Evolutionary conservation across 2,329 filamentous ascomycete genomes (phyloP).

Genomic region (Lojkania enalia): DNA sequence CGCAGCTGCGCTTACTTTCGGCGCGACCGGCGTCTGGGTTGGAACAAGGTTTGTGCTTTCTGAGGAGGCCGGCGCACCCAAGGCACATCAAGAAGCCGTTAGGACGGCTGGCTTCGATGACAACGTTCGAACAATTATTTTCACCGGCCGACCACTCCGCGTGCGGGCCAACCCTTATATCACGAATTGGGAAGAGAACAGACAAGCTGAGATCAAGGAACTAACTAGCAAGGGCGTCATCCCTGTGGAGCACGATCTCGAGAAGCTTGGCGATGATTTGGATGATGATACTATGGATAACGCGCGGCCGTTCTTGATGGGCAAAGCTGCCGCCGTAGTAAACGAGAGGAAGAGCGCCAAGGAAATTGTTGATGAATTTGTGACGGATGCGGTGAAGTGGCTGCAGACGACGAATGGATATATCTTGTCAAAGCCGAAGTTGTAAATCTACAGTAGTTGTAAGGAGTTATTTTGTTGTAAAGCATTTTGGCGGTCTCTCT

Average conservation of each 20-base stretch:
- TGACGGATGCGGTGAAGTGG: constrained; percentile 74
- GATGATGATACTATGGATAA: constrained; percentile 90
- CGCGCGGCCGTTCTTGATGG: constrained; percentile 91
- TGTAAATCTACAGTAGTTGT: constrained; percentile 31
- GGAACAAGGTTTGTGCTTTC: constrained; percentile 93
- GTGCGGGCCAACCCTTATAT: constrained; percentile 96
- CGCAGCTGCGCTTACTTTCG: constrained; percentile 89
- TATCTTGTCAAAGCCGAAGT: constrained; percentile 50
- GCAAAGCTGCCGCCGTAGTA: constrained; percentile 90
- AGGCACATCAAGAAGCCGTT: constrained; percentile 94
- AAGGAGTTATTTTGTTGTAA: too few species aligned
- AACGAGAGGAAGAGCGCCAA: constrained; percentile 92
- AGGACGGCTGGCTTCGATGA: constrained; percentile 90
- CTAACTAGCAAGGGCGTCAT: constrained; percentile 87
- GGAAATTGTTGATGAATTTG: constrained; percentile 91
- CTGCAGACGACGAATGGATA: constrained; percentile 69
- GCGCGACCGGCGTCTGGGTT: constrained; percentile 91
- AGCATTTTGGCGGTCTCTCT: background rate
- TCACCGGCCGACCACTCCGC: constrained; percentile 92
- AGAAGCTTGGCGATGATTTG: constrained; percentile 68
- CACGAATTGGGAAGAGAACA: constrained; percentile 92
- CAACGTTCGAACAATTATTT: constrained; percentile 96
- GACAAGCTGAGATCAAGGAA: constrained; percentile 85
- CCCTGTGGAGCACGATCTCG: constrained; percentile 91
- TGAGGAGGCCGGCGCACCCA: constrained; percentile 91